Conservation (phyloP, 345 rosid species). For the Eucalyptus pauciflora region DNA sequence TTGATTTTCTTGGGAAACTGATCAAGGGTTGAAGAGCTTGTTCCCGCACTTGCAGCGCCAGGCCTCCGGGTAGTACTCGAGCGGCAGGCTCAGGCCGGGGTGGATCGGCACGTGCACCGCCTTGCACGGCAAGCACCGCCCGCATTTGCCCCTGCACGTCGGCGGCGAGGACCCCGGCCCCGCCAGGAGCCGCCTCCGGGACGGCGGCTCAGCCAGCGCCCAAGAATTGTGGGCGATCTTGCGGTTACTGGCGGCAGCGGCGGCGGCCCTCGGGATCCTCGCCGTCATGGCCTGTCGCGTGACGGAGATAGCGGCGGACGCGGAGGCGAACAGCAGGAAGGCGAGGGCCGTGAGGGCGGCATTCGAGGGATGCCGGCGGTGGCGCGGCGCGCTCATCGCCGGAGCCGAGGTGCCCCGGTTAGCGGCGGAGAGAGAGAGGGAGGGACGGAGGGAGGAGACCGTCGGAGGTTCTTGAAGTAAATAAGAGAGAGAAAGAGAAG, state of each 20-base stretch:
- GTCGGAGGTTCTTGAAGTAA: background rate
- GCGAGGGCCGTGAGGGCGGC: conserved; percentile 32
- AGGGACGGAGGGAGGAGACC: background rate
- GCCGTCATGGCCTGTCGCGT: background rate
- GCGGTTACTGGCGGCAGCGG: background rate
- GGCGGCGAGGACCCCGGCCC: conserved; percentile 82
- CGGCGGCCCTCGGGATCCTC: background rate
- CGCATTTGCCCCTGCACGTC: conserved; percentile 84
- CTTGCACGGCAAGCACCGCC: conserved; percentile 69
- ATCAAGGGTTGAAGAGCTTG: conserved; percentile 72
- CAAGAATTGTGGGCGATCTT: background rate
- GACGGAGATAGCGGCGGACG: conserved; percentile 12
- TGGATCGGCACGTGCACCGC: conserved; percentile 86
- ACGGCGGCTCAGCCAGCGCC: background rate
- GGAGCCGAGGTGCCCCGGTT: background rate
- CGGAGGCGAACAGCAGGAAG: conserved; percentile 40
- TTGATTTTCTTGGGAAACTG: background rate
- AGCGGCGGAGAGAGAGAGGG: background rate
- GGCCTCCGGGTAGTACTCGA: conserved; percentile 97
- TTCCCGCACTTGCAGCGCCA: conserved; percentile 97
- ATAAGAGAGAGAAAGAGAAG: background rate
- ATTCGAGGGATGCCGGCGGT: conserved; percentile 12
- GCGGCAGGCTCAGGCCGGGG: conserved; percentile 58
- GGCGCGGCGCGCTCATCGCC: conserved; percentile 42
- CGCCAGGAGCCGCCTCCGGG: background rate